Evolutionary conservation across 192 early-diverging fungal genomes (phyloP).

Genomic region (Chytriomyces hyalinus): DNA sequence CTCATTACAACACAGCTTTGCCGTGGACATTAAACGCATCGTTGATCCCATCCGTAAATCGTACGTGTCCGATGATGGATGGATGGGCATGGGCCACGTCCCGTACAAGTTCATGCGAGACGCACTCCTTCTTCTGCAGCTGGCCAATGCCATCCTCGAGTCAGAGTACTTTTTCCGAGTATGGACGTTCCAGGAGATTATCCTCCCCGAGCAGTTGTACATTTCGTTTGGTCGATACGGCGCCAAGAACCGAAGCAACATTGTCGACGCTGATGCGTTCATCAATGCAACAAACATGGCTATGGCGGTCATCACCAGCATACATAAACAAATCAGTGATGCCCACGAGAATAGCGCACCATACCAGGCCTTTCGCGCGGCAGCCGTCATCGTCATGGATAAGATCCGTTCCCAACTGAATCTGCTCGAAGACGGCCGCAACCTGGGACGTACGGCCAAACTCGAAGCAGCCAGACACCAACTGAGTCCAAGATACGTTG

Average conservation of each 20-base stretch:
- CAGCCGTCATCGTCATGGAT: background rate
- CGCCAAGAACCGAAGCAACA: conserved; percentile 3
- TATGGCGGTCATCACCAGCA: background rate
- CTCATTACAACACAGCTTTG: background rate
- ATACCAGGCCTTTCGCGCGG: background rate
- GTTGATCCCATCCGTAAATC: conserved; percentile 11
- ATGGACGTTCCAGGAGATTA: conserved; percentile 23
- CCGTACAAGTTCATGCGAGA: conserved; percentile 21
- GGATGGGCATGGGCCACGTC: conserved; percentile 17
- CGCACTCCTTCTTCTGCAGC: background rate
- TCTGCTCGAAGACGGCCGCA: background rate
- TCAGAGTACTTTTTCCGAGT: conserved; percentile 28
- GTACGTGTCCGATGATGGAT: conserved; percentile 14
- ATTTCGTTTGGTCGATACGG: conserved; percentile 15
- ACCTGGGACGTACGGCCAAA: background rate
- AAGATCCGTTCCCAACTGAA: background rate
- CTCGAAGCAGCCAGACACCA: background rate
- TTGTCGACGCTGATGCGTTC: conserved; percentile 19
- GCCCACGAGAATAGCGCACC: background rate
- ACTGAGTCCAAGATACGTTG: conserved; percentile 1
- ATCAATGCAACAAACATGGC: background rate
- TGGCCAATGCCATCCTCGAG: conserved; percentile 3
- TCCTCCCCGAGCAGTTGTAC: conserved; percentile 5
- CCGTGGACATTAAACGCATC: conserved; percentile 5
- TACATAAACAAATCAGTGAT: background rate